phyloP scores from a whole-genome alignment of 306 rosid genomes.

The Sechiopsis laciniata region DNA sequence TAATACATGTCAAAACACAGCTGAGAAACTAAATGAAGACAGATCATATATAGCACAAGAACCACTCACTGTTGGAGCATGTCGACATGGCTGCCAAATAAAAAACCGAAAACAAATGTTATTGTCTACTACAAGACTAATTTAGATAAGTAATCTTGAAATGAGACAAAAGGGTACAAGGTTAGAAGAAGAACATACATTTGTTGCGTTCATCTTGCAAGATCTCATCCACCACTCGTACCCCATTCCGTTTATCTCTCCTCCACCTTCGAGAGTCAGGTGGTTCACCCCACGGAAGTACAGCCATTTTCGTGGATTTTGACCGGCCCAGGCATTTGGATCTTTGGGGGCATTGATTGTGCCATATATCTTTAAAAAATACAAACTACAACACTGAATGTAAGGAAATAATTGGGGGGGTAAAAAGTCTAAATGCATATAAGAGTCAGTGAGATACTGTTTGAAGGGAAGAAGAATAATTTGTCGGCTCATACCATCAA shows the following conservation, averaged over 20 bases:
- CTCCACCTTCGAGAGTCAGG: conserved; percentile 75
- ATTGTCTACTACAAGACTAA: conserved; percentile 17
- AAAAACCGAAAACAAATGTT: conserved; percentile 17
- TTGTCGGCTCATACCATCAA: conserved; percentile 39
- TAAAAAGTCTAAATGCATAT: conserved; percentile 15
- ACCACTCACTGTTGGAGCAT: conserved; percentile 77
- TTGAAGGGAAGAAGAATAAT: not conserved
- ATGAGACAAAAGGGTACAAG: conserved; percentile 27
- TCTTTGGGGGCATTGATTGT: conserved; percentile 63
- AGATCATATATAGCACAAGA: conserved; percentile 26
- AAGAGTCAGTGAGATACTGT: not conserved
- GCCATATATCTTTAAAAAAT: conserved; percentile 50
- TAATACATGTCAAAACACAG: not conserved
- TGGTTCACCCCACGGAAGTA: conserved; percentile 62
- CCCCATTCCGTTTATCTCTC: conserved; percentile 76
- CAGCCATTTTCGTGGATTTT: conserved; percentile 61
- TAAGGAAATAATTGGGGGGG: conserved; percentile 14
- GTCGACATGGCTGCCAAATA: conserved; percentile 68
- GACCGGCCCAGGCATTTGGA: conserved; percentile 59
- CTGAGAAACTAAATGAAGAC: not conserved
- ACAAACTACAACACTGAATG: conserved; percentile 19
- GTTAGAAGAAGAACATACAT: conserved; percentile 39
- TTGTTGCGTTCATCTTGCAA: conserved; percentile 62
- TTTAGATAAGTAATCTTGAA: conserved; percentile 23
- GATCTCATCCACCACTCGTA: conserved; percentile 87